phyloP scores from a whole-genome alignment of 768 basidiomycete species.

The Psilocybe cubensis region DNA sequence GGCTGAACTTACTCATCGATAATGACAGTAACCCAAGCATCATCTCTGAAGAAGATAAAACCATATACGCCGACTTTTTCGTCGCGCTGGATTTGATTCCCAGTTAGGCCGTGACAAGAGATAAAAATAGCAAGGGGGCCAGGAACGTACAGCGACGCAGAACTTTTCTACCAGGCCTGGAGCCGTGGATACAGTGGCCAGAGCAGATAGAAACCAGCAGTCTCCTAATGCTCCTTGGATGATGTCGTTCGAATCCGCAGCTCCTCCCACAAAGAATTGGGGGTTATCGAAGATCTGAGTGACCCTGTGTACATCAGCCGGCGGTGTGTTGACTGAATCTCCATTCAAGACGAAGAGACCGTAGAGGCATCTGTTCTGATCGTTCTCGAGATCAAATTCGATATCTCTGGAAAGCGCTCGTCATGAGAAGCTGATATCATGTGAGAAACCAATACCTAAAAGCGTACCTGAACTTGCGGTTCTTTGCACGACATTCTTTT shows the following conservation, averaged over 20 bases:
- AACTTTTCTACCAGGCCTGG: slow-evolving; percentile 53
- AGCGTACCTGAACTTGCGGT: slow-evolving; percentile 52
- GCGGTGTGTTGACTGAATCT: slow-evolving; percentile 16
- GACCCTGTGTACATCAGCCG: slow-evolving; percentile 37
- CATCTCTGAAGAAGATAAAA: slow-evolving; percentile 59
- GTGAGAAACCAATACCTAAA: not conserved
- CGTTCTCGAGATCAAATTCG: slow-evolving; percentile 61
- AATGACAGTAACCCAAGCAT: slow-evolving; percentile 54
- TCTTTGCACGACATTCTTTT: slow-evolving; percentile 46
- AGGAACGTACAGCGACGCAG: slow-evolving; percentile 32
- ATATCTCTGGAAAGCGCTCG: slow-evolving; percentile 42
- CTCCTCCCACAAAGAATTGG: slow-evolving; percentile 30
- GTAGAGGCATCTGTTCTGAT: slow-evolving; percentile 44
- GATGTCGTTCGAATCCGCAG: slow-evolving; percentile 47
- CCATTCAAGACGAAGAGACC: slow-evolving; percentile 17
- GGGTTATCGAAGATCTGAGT: slow-evolving; percentile 59
- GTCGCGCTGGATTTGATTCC: slow-evolving; percentile 37
- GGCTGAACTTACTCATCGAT: slow-evolving; percentile 51
- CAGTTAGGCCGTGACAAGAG: not conserved
- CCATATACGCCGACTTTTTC: slow-evolving; percentile 60
- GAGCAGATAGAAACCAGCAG: slow-evolving; percentile 59
- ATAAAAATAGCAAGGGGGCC: not conserved
- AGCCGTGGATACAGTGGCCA: slow-evolving; percentile 52
- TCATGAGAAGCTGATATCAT: not conserved
- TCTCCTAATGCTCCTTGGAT: slow-evolving; percentile 56